phyloP scores from a whole-genome alignment of 495 filamentous ascomycete genomes.

The Neurospora sp. region DNA sequence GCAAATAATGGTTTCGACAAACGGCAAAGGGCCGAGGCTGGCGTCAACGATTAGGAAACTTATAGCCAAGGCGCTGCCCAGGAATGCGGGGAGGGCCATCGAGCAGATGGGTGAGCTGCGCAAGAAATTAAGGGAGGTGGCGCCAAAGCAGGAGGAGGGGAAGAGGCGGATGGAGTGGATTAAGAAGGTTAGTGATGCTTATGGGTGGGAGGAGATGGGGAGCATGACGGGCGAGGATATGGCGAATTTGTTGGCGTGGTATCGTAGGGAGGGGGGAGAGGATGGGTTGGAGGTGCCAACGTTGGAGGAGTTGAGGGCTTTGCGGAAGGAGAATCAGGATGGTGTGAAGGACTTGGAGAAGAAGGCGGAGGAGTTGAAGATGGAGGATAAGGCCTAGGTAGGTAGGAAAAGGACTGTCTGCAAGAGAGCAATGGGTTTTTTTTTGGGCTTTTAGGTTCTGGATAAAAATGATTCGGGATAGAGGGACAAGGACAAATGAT shows the following conservation, averaged over 20 bases:
- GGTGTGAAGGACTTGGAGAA: background rate
- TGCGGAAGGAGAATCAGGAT: constrained; percentile 20
- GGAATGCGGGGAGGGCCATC: constrained; percentile 72
- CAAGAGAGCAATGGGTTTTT: background rate
- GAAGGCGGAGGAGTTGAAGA: background rate
- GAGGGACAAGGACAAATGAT: background rate
- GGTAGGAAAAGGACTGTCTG: background rate
- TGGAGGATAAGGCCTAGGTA: background rate
- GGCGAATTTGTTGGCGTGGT: constrained; percentile 62
- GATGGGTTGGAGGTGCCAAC: constrained; percentile 37
- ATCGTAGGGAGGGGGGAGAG: constrained; percentile 42
- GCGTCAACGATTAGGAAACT: constrained; percentile 76
- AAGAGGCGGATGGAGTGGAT: constrained; percentile 95
- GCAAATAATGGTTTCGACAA: constrained; percentile 97
- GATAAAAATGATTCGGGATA: background rate
- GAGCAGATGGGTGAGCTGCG: constrained; percentile 67
- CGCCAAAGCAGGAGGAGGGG: constrained; percentile 61
- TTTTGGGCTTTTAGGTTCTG: background rate
- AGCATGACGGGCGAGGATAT: constrained; percentile 79
- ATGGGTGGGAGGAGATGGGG: constrained; percentile 77
- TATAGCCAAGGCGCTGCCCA: constrained; percentile 67
- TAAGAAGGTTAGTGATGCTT: constrained; percentile 80
- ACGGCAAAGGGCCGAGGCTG: constrained; percentile 89
- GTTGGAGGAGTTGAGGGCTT: constrained; percentile 37
- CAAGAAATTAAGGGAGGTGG: constrained; percentile 66